Evolutionary conservation across 805 yeast species (phyloP).

Genomic region (Spathaspora hagerdaliae): DNA sequence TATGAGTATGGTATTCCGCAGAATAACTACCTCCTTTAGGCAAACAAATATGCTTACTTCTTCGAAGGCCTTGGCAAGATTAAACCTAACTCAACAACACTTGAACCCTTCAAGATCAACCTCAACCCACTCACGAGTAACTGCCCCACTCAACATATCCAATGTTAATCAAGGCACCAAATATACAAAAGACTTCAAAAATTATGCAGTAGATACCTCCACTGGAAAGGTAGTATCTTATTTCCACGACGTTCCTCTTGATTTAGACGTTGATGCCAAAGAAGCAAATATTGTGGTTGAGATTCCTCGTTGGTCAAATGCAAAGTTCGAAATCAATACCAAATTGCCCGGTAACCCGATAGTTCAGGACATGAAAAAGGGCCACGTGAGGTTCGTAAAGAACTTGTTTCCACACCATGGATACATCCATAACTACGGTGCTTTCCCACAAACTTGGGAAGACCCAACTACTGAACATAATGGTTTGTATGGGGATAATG

Average conservation of each 20-base stretch:
- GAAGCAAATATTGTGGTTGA: constrained; percentile 47
- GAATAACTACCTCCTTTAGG: too few species aligned
- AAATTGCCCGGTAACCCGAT: constrained; percentile 66
- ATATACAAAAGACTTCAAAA: constrained; percentile 34
- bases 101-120: constrained; percentile 5
- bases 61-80: constrained; percentile 6
- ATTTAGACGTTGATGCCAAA: constrained; percentile 32
- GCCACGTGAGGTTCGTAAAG: constrained; percentile 68
- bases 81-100: constrained; percentile 11
- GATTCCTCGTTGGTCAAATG: constrained; percentile 70
- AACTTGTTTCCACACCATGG: constrained; percentile 83
- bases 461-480: constrained; percentile 63
- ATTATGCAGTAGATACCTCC: constrained; percentile 39
- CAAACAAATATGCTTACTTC: not conserved
- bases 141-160: not conserved
- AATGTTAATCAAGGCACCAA: constrained; percentile 27
- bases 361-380: constrained; percentile 74
- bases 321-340: constrained; percentile 73
- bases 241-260: constrained; percentile 71
- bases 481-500: constrained; percentile 42
- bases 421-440: constrained; percentile 84
- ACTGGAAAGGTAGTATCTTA: constrained; percentile 51
- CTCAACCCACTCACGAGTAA: not conserved
- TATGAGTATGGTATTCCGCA: too few species aligned
- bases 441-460: constrained; percentile 95